Base-by-base conservation (phyloP, 495 filamentous ascomycete genomes). In the Amniculicola lignicola region DNA sequence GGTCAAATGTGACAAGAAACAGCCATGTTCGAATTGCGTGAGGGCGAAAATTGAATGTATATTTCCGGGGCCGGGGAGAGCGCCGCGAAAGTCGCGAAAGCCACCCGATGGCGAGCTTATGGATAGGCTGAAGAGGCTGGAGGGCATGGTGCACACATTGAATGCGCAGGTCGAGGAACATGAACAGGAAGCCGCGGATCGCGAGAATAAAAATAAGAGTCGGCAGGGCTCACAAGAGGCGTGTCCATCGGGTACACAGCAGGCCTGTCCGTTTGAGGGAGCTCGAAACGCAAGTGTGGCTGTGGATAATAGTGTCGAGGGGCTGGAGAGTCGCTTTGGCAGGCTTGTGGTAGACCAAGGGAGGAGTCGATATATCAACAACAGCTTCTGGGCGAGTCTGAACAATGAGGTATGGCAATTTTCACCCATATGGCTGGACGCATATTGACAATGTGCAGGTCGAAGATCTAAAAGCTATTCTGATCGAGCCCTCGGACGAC, bases 311-410 rank as follows among this genome's bases (percentile, higher is more conserved):
- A 55, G 51, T 29, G 51, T 58, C 15, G 40, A 66, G 18, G 62
- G 64, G 6, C 73, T 87, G 15, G 79, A 83, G 38, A 79, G 81
- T 59, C 81, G 88, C 55, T 84, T 94, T 62, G 92, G 92, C 28
- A 77, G 90, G 44, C 67, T 97, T 61, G 86, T 95, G 1, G 78
- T 96, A 40, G 89, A 88, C 54, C 87, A 94, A 62, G 78, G 81
- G 42, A 82, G 81, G 59, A 88, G 83, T 60, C 77, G 88, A 65
- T 96, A 96, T 71, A 85, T 96, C 54, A 91, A 87, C 67, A 91
- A 85, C 70, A 84, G 82, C 14, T 88, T 95, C 45, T 96, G 90
- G 91, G 83, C 86, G n/a, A 88, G 81, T 57, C 74, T 96, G 38
- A 88, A 83, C 43, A 88, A 92, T 54, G 89, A 96, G 80, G 89